A percentile compares a stretch with the other conserved stretches of the same genome.
Conservation (phyloP, 2,329 filamentous ascomycete species). For the Venturia oleaginea region DNA sequence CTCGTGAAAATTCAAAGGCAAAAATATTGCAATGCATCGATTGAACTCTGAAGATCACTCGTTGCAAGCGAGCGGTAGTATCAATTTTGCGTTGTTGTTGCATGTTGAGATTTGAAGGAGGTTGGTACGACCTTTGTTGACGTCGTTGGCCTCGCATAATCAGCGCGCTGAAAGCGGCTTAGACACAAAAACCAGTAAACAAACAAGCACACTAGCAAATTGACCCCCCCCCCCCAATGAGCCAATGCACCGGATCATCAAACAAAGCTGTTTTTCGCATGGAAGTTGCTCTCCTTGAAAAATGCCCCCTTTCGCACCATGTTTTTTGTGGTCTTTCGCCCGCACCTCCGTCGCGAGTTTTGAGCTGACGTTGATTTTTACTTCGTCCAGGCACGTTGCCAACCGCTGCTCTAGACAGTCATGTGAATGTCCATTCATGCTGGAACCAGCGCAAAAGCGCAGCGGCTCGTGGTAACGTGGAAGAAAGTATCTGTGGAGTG, state of each 20-base stretch:
- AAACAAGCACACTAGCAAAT: background rate
- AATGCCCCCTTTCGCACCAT: background rate
- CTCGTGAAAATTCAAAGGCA: background rate
- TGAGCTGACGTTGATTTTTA: slow-evolving; percentile 23
- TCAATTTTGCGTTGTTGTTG: slow-evolving; percentile 1
- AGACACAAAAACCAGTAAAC: slow-evolving; percentile 1
- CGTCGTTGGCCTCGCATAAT: slow-evolving; percentile 3
- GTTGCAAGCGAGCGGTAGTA: background rate
- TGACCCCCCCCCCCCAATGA: slow-evolving; percentile 3
- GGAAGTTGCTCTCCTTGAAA: background rate
- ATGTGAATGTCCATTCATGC: slow-evolving; percentile 18
- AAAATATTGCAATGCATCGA: background rate
- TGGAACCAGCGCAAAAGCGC: slow-evolving; percentile 6
- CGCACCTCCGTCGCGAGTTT: background rate
- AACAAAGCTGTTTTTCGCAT: slow-evolving; percentile 1
- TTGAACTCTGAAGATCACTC: background rate
- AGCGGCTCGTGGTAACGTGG: slow-evolving; percentile 9
- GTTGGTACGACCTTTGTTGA: slow-evolving; percentile 8
- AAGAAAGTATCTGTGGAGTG: slow-evolving; percentile 16
- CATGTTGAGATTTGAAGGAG: background rate
- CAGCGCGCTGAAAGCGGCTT: slow-evolving; percentile 2
- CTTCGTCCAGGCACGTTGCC: slow-evolving; percentile 19
- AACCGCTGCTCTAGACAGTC: slow-evolving; percentile 17
- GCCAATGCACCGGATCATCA: slow-evolving; percentile 9
- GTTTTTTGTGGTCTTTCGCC: slow-evolving; percentile 2